These are phyloP conservation scores for Suhomyces chickasaworum DNA, from an alignment of 1,139 yeast genomes.

Conservation along the genomic window DNA sequence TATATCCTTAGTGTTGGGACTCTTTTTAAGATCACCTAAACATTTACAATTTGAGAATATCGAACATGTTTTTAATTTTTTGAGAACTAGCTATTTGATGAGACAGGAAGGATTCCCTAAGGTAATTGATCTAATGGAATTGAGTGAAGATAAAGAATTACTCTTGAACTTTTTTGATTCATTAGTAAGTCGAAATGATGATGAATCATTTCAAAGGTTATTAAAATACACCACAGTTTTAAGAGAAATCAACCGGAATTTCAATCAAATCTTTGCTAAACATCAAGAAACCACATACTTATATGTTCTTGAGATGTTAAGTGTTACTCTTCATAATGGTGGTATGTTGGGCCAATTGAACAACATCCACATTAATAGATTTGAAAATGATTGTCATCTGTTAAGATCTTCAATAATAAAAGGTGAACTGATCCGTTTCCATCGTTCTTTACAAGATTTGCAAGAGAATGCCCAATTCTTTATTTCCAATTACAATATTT, in stretches of 20 bases:
- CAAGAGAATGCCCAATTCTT: conserved; percentile 60
- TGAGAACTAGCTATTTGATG: conserved; percentile 40
- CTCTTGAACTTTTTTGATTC: conserved; percentile 36
- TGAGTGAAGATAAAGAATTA: conserved; percentile 19
- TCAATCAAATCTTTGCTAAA: conserved; percentile 24
- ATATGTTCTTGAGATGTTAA: conserved; percentile 37
- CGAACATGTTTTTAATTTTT: conserved; percentile 39
- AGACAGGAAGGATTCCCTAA: conserved; percentile 29
- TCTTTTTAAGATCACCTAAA: conserved; percentile 24
- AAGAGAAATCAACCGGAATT: conserved; percentile 30
- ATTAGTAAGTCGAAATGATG: conserved; percentile 40
- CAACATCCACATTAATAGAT: conserved; percentile 39
- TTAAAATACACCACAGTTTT: conserved; percentile 35
- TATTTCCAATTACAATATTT: conserved; percentile 46
- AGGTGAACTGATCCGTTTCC: conserved; percentile 50
- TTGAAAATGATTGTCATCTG: conserved; percentile 49
- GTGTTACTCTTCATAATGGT: conserved; percentile 40
- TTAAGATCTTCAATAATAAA: conserved; percentile 47
- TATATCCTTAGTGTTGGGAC: conserved; percentile 35
- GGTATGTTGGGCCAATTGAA: conserved; percentile 41
- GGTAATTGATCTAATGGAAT: conserved; percentile 17
- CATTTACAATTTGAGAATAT: conserved; percentile 20
- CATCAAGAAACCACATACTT: conserved; percentile 25
- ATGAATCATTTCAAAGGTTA: conserved; percentile 33
- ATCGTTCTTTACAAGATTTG: conserved; percentile 61